Evolutionary conservation across 192 early-diverging fungal species (phyloP), one percentile per base, ranked within the genome.

Genomic region (Coemansia sp.): DNA sequence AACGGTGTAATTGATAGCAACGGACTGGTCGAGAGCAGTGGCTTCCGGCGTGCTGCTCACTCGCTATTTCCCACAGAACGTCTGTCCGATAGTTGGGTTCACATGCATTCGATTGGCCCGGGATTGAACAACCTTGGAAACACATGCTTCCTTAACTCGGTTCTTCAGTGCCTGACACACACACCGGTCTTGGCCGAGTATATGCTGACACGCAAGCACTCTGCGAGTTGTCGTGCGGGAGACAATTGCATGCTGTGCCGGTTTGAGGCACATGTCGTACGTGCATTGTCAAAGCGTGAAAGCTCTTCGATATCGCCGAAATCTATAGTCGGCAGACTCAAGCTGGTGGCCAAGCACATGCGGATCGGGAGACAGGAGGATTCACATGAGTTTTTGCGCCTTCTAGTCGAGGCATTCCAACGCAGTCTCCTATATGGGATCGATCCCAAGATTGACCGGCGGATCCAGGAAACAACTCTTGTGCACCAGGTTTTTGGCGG

Each of bases 401-500:
- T 80, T 33, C 65, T 91, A 18, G 54, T 91, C n/a, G 86, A 88
- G 37, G 75, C 83, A 21, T 80, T 89, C 41, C 87, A 91, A 66
- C 86, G 87, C 57, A 79, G 72, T 40, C 66, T 81, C 41, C 66
- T 88, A 9, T 33, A 71, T 23, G 84, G 84, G 9, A 66, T 78
- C 48, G 84, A 83, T 47, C 81, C 84, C 40, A 87, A 84, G 77
- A 64, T 87, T 23, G 84, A 89, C 44, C 67, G 83, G n/a, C 81
- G 83, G 37, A 76, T 87, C 59, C 87, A 91, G 64, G 87, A 88
- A 64, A 86, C 91, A 4, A 86, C 90, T 6, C 62, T 89, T 15
- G 71, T 89, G 12, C 86, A 89, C 68, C 87, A 86, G 52, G 82
- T 93, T 11, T 93, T 94, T 87, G 90, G 90, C 51, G 92, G 92